Conservation (phyloP, 257 asterid species). For the Nemophila menziesii region DNA sequence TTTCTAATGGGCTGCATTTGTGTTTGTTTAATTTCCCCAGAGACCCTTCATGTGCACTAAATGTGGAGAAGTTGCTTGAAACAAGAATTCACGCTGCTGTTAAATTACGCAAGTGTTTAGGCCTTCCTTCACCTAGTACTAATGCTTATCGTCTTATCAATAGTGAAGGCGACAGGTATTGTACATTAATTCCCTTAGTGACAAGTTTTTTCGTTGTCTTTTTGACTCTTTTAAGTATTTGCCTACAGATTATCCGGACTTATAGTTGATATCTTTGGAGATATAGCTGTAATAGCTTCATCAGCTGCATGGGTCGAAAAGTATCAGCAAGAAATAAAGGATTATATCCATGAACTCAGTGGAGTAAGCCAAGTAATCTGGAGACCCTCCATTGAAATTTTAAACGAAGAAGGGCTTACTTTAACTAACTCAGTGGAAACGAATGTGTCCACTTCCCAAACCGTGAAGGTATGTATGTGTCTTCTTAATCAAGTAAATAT, state of each 20-base stretch:
- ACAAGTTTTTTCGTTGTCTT: background rate
- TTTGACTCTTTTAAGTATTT: background rate
- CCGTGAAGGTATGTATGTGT: conserved; percentile 70
- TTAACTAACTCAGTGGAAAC: conserved; percentile 28
- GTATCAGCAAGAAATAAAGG: conserved; percentile 58
- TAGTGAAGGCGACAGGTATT: conserved; percentile 93
- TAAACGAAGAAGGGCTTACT: conserved; percentile 89
- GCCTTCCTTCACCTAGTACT: conserved; percentile 64
- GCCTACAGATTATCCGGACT: conserved; percentile 87
- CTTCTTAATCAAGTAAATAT: background rate
- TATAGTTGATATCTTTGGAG: conserved; percentile 77
- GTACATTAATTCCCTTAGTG: conserved; percentile 4
- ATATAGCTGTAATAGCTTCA: conserved; percentile 87
- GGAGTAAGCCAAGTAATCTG: conserved; percentile 56
- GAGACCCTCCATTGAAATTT: conserved; percentile 77
- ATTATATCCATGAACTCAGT: conserved; percentile 30
- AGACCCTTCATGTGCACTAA: conserved; percentile 59
- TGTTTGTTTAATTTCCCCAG: conserved; percentile 23
- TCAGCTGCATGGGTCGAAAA: conserved; percentile 98
- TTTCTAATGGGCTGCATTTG: background rate
- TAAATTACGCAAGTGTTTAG: conserved; percentile 47
- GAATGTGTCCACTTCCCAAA: conserved; percentile 28
- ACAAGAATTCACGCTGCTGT: conserved; percentile 61
- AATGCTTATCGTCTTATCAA: conserved; percentile 87
- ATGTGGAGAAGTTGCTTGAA: conserved; percentile 56